Conservation (phyloP, 306 rosid species). For the Cicer bijugum region DNA sequence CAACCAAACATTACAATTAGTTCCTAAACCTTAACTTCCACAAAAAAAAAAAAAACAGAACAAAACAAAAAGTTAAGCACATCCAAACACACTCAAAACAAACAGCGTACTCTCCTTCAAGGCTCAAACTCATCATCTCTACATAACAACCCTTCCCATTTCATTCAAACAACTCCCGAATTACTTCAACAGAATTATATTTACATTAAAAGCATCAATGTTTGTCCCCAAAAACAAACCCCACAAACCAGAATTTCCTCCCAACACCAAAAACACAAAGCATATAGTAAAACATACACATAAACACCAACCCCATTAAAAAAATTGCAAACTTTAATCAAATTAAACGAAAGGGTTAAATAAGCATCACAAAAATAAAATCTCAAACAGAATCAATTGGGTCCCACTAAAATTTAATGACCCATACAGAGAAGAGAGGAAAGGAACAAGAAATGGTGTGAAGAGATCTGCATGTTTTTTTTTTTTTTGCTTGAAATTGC, state of each 20-base stretch:
- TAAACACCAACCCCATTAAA: conserved; percentile 15
- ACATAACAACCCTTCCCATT: conserved; percentile 25
- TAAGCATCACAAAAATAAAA: conserved; percentile 19
- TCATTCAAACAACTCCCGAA: conserved; percentile 19
- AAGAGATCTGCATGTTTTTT: conserved; percentile 49
- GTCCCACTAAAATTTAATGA: conserved; percentile 30
- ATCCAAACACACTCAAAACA: conserved; percentile 26
- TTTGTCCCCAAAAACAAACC: conserved; percentile 14
- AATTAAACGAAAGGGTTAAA: conserved; percentile 43
- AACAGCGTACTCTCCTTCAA: conserved; percentile 17
- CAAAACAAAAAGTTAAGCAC: not conserved
- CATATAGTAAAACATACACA: conserved; percentile 32
- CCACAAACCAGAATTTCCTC: conserved; percentile 16
- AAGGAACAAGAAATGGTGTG: conserved; percentile 24
- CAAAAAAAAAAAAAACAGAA: not conserved
- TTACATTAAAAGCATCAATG: not conserved
- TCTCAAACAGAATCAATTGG: conserved; percentile 7
- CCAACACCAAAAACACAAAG: conserved; percentile 9
- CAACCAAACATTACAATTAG: conserved; percentile 11
- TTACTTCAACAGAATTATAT: conserved; percentile 24
- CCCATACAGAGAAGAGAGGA: not conserved
- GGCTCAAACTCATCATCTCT: conserved; percentile 14
- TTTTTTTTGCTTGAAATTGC: conserved; percentile 42
- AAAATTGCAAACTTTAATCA: conserved; percentile 22
- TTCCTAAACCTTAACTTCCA: conserved; percentile 26